A percentile compares a stretch with the other conserved stretches of the same genome.
phyloP scores from a whole-genome alignment of 2,329 filamentous ascomycete species.

The Beauveria caledonica region DNA sequence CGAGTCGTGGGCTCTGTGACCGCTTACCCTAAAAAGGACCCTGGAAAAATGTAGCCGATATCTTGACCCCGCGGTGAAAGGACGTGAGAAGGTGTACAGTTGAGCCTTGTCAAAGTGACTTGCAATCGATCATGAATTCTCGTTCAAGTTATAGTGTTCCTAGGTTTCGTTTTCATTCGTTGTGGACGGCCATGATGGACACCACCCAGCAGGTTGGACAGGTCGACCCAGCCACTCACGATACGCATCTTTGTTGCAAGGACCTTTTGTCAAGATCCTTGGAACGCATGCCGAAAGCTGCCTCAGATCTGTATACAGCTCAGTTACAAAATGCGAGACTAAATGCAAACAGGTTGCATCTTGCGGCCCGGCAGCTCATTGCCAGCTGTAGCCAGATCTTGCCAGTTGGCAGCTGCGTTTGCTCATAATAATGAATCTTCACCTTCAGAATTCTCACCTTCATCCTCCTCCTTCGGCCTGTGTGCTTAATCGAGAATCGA shows the following conservation, averaged over 20 bases:
- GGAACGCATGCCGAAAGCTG: no score
- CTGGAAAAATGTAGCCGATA: neutral
- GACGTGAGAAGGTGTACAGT: neutral
- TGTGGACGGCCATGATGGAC: no score
- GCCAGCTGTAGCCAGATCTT: neutral
- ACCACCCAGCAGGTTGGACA: no score
- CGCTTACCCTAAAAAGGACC: neutral
- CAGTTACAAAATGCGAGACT: neutral
- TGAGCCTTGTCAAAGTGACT: no score
- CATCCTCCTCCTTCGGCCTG: neutral
- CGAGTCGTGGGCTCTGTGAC: neutral
- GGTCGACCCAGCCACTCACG: no score
- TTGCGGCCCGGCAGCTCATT: neutral
- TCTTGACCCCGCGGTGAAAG: neutral
- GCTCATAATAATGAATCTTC: neutral
- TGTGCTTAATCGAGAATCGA: no score
- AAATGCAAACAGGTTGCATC: neutral
- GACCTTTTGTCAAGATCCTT: no score
- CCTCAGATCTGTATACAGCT: neutral
- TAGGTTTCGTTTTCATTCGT: no score
- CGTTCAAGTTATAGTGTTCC: no score
- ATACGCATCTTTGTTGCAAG: no score
- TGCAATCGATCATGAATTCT: no score
- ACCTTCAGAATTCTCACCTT: neutral
- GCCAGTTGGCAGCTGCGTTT: conserved; percentile 8